Base-by-base conservation (phyloP, 208 protist genomes). In the Crithidia fasciculata region DNA sequence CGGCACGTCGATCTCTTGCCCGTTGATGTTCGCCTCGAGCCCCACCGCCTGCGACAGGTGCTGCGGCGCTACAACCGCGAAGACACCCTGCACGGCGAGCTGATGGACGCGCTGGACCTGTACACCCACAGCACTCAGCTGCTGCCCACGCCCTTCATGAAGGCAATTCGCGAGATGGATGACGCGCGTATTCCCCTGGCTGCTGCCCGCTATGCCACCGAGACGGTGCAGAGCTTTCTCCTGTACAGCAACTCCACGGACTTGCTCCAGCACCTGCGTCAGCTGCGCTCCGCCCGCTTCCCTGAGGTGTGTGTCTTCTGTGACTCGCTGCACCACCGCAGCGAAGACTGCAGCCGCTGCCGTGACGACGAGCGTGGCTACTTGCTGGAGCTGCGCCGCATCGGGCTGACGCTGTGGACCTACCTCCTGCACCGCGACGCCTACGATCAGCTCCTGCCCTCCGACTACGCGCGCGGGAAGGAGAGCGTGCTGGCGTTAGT, bases 301-400 rank as follows among this genome's bases (percentile, higher is more conserved):
- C 91, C 91, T 0, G 86, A 96, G 41, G 88, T 96, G 44, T 96
- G 91, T 57, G 61, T 96, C 41, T 94, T 91, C 79, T 96, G 91
- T 73, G 89, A 94, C 72, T 88, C 81, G 6, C 86, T 86, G 57
- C 81, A 93, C 74, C 91, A 96, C 74, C 56, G 59, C 61, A 86
- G 82, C 64, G 91, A 92, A 57, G 74, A 82, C 47, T 96, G 91
- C 76, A 54, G 66, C 7, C 68, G 69, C 8, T 84, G 81, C 36
- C 72, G 64, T 16, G 76, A 80, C 52, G 89, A 92, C 41, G 84
- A 92, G 78, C 69, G 76, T 15, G 86, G 73, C 40, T 96, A 90
- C 69, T 75, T 96, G 64, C 57, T 68, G n/a, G 88, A 92, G 74
- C 80, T 96, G 55, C 84, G 88, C 10, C 71, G 80, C n/a, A 73